Evolutionary conservation across 345 rosid genomes (phyloP).

Genomic region (Turritis glabra): DNA sequence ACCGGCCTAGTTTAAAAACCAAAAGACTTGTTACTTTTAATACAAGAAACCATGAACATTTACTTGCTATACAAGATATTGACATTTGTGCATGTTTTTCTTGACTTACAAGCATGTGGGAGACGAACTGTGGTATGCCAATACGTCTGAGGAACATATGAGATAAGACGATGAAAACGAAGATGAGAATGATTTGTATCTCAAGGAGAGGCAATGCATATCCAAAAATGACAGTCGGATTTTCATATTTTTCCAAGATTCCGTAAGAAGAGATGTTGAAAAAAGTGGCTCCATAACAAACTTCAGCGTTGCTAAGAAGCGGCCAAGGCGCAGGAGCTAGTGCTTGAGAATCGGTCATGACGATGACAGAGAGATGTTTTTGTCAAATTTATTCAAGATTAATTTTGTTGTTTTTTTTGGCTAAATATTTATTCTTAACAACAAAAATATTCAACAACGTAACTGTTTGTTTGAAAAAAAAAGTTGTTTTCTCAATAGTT

Average conservation of each 20-base stretch:
- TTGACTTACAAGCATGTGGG: constrained; percentile 38
- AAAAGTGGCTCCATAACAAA: constrained; percentile 23
- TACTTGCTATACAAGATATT: background rate
- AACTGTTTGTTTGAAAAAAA: constrained; percentile 7
- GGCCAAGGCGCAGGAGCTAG: constrained; percentile 6
- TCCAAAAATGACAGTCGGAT: constrained; percentile 21
- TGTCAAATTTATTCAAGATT: background rate
- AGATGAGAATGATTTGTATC: constrained; percentile 28
- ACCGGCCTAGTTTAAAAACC: constrained; percentile 25
- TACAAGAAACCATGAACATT: background rate
- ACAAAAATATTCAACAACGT: background rate
- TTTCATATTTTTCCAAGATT: constrained; percentile 11
- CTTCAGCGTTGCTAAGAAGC: background rate
- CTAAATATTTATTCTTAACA: background rate
- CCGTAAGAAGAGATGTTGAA: constrained; percentile 33
- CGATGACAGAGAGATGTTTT: background rate
- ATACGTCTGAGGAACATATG: constrained; percentile 30
- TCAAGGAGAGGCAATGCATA: constrained; percentile 42
- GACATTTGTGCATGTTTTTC: background rate
- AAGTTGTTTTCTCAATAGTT: constrained; percentile 1
- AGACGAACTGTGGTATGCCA: constrained; percentile 33
- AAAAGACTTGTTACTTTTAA: constrained; percentile 1
- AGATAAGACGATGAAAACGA: constrained; percentile 3
- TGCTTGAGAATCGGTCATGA: constrained; percentile 7
- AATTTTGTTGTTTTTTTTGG: background rate